Base-by-base conservation (phyloP, 768 basidiomycete species). In the Psilocybe sp. region DNA sequence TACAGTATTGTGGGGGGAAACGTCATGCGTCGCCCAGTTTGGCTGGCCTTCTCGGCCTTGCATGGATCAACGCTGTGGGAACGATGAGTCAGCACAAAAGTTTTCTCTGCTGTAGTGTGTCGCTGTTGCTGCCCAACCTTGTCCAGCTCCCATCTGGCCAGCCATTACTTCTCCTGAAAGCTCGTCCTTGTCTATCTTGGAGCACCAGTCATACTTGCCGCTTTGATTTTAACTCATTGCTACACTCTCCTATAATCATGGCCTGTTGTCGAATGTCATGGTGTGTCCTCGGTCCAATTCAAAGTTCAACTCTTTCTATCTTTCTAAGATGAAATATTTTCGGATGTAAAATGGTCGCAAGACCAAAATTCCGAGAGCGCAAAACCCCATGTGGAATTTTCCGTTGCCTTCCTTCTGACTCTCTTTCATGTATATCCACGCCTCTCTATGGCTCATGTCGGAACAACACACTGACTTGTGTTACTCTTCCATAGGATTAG, bases 381-480 rank as follows among this genome's bases (percentile, higher is more conserved):
- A 62, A 68, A 72, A 67, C 56, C 58, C 60, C 64, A 59, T 79
- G 81, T 81, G 79, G 81, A 84, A 74, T 54, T 47, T 72, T 78
- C 77, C 80, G 79, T 80, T 82, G 79, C 78, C 80, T 82, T 81
- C 78, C 76, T 82, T 76, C 78, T 78, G 77, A 81, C 35, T 37
- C 15, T 12, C 39, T 37, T 28, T 12, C 39, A 48, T 23, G 15
- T 23, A 49, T 51, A 46, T 50, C 47, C 7, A 31, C 20, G 14
- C 47, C n/a, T 43, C 41, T 40, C 41, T 51, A 12, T 4, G 12
- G 36, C 46, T 28, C 23, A 28, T 28, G 23, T 28, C 23, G 23
- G 7, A 7, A 28, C 23, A 28, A 7, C 7, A 28, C 3, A 28
- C 23, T 28, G 23, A 28, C 23, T 28, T 28, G n/a, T 28, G 7